Conservation (phyloP, 768 basidiomycete species). For the Flagelloscypha sp. region DNA sequence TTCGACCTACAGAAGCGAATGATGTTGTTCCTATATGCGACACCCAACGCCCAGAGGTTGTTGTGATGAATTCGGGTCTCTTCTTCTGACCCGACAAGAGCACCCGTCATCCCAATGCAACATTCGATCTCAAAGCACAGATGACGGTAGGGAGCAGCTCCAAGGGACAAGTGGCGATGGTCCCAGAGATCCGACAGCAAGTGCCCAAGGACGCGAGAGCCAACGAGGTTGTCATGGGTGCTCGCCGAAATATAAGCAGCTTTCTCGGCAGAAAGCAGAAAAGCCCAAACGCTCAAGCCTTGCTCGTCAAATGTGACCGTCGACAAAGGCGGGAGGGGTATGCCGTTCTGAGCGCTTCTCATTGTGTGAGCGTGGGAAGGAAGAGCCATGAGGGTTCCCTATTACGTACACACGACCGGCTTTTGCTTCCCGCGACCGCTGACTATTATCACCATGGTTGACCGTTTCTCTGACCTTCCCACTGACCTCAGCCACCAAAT, state of each 20-base stretch:
- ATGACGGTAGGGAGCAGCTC: constrained; percentile 7
- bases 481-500: too few relatives aligned
- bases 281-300: constrained; percentile 8
- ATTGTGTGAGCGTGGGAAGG: too few relatives aligned
- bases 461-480: too few relatives aligned
- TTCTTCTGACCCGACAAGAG: too few relatives aligned
- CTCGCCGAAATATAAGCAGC: too few relatives aligned
- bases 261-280: constrained; percentile 9
- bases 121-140: constrained; percentile 6
- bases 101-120: not conserved
- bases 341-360: too few relatives aligned
- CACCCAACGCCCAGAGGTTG: constrained; percentile 4
- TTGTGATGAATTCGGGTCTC: constrained; percentile 4
- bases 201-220: constrained; percentile 10
- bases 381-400: too few relatives aligned
- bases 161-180: constrained; percentile 7
- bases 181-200: constrained; percentile 9
- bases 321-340: constrained; percentile 6
- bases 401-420: too few relatives aligned
- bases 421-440: too few relatives aligned
- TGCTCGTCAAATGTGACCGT: constrained; percentile 6
- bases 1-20: constrained; percentile 12
- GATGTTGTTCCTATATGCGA: constrained; percentile 8
- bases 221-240: constrained; percentile 10
- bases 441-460: too few relatives aligned